A percentile compares a stretch with the other conserved stretches of the same genome.
Evolutionary conservation across 1,284 basidiomycete genomes (phyloP).

Genomic region (Sanguinoderma infundibulare): DNA sequence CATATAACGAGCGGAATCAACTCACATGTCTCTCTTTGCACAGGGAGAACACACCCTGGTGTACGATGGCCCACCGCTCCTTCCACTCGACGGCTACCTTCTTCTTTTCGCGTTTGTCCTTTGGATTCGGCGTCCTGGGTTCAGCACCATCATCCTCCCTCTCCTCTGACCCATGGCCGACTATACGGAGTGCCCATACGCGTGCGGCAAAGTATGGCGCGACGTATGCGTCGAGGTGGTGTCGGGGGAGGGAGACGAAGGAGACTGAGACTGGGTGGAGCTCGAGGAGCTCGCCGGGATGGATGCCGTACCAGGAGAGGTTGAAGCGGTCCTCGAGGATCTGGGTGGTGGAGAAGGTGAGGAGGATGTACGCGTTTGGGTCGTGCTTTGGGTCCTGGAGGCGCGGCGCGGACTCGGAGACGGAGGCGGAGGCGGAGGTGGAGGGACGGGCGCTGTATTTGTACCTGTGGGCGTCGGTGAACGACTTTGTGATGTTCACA

Average conservation of each 20-base stretch:
- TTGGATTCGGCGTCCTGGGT: conserved; percentile 17
- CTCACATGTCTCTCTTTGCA: conserved; percentile 58
- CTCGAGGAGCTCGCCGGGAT: conserved; percentile 68
- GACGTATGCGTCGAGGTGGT: conserved; percentile 51
- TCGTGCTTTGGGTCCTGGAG: conserved; percentile 9
- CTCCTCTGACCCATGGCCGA: conserved; percentile 33
- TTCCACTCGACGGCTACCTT: conserved; percentile 59
- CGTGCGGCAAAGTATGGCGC: conserved; percentile 72
- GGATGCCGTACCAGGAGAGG: conserved; percentile 59
- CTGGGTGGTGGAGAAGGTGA: conserved; percentile 69
- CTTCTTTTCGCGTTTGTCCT: conserved; percentile 29
- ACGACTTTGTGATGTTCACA: conserved; percentile 17
- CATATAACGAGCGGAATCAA: conserved; percentile 13
- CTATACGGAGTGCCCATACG: conserved; percentile 56
- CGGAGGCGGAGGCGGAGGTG: conserved; percentile 22
- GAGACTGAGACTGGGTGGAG: conserved; percentile 50
- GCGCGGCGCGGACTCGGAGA: conserved; percentile 18
- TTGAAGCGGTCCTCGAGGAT: conserved; percentile 66
- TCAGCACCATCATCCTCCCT: conserved; percentile 22
- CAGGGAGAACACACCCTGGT: conserved; percentile 57
- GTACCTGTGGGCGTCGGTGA: conserved; percentile 22
- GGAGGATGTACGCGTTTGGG: conserved; percentile 42
- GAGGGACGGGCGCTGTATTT: conserved; percentile 25
- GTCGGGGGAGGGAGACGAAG: conserved; percentile 48
- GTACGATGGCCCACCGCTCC: conserved; percentile 64